Evolutionary conservation across 148 eudicot genomes (phyloP).

Genomic region (Rhododendron vialii): DNA sequence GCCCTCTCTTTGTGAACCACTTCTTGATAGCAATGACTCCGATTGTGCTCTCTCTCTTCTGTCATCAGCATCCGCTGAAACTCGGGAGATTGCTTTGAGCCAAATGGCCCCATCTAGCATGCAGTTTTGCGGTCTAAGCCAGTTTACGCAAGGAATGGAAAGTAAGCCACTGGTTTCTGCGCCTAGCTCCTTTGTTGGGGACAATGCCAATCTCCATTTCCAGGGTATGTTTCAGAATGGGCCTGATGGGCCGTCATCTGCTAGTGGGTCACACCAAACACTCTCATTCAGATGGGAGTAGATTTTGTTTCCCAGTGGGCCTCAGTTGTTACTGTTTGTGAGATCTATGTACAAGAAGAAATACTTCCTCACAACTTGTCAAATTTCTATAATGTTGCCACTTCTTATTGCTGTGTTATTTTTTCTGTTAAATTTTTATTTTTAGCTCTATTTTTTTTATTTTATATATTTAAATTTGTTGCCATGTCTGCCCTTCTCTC

Average conservation of each 20-base stretch:
- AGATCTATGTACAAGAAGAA: neutral
- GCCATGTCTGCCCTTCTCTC: too few species aligned
- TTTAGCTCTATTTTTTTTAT: neutral
- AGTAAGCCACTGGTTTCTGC: conserved; percentile 17
- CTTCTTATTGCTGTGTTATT: neutral
- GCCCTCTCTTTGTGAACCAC: conserved; percentile 35
- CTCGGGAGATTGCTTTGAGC: conserved; percentile 39
- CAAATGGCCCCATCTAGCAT: conserved; percentile 26
- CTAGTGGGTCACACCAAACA: conserved; percentile 48
- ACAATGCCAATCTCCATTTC: conserved; percentile 27
- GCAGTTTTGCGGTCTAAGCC: conserved; percentile 34
- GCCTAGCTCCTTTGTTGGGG: conserved; percentile 1
- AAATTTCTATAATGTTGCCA: neutral
- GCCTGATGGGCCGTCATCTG: conserved; percentile 39
- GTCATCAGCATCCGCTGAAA: conserved; percentile 68
- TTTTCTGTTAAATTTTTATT: neutral
- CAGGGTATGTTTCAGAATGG: conserved; percentile 42
- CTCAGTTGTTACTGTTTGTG: neutral
- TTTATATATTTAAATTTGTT: too few species aligned
- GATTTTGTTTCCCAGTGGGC: neutral
- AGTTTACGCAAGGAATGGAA: conserved; percentile 19
- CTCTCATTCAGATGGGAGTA: conserved; percentile 77
- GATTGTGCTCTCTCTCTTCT: conserved; percentile 99
- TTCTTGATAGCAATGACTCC: conserved; percentile 30
- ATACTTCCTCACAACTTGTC: neutral